Evolutionary conservation across 768 basidiomycete species (phyloP), one percentile per base, ranked within the genome.

Genomic region (Solioccasus polychromus): DNA sequence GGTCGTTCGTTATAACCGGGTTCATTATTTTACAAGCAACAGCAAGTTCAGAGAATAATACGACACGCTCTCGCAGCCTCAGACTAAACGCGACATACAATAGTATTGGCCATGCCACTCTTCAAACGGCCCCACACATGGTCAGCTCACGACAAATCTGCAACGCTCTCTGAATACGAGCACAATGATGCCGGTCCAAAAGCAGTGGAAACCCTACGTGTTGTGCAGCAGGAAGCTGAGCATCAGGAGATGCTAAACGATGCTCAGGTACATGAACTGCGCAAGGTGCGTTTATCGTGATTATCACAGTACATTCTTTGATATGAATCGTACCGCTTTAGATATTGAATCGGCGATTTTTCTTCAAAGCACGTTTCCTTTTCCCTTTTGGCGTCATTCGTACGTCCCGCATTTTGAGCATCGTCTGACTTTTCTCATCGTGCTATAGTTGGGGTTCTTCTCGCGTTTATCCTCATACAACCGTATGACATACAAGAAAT

Each of bases 341-440:
- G 64, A 36, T 30, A 22, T 42, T 54, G 19, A 39, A 51, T 18
- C 50, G 43, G 3, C 52, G 17, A 20, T 49, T 66, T 30, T 59
- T 61, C 39, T 51, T 48, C 31, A 62, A 68, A 46, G 56, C 58
- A 18, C 72, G 79, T 39, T 81, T 87, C 47, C 65, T 88, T n/a
- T 90, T 91, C 58, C 77, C 83, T 5, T 57, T 88, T 3, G 89
- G 88, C 24, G 70, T 91, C n/a, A 42, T 79, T 30, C 52, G 73
- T 86, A 47, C 51, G 82, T 77, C 42, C 29, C 14, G 7, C 15
- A 3, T 31, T 37, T 23, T 5, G 23, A 24, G 12, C 7, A 22
- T 32, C 4, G 11, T 35, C 5, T 29, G 30, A 23, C 20, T 8
- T 52, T 23, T 30, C 47, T 53, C 50, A 50, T 19, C 3, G 4